Evolutionary conservation across 1,284 basidiomycete genomes (phyloP).

Genomic region (Cryptococcus floricola): DNA sequence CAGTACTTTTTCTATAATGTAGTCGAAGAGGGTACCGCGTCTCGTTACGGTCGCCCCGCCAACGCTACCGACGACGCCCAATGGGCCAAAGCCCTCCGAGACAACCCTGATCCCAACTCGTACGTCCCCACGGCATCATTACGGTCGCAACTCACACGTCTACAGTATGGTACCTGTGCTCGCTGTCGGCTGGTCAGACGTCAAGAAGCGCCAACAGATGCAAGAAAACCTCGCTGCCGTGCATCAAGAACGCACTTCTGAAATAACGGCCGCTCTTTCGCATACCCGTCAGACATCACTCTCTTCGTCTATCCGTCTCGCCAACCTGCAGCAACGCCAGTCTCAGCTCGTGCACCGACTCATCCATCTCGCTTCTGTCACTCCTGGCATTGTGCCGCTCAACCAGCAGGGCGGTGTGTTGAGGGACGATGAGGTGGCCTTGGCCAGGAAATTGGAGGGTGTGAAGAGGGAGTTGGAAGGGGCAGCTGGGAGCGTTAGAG

Average conservation of each 20-base stretch:
- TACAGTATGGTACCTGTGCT: constrained; percentile 74
- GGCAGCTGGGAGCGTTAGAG: constrained; percentile 8
- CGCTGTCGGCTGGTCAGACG: constrained; percentile 75
- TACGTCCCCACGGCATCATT: background rate
- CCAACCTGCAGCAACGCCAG: constrained; percentile 63
- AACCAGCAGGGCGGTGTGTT: constrained; percentile 67
- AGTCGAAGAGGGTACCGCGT: constrained; percentile 68
- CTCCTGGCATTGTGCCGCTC: constrained; percentile 73
- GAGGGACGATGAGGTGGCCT: constrained; percentile 72
- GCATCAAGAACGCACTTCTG: constrained; percentile 70
- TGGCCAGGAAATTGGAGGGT: constrained; percentile 65
- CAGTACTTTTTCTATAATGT: constrained; percentile 85
- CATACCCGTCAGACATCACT: constrained; percentile 63
- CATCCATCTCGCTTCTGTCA: constrained; percentile 66
- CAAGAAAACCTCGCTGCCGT: constrained; percentile 66
- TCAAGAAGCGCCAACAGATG: constrained; percentile 73
- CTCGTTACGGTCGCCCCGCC: constrained; percentile 66
- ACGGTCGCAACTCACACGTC: background rate
- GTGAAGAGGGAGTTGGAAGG: constrained; percentile 68
- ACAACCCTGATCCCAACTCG: constrained; percentile 71
- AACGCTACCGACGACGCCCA: constrained; percentile 69
- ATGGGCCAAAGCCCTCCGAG: constrained; percentile 74
- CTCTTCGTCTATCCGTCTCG: constrained; percentile 65
- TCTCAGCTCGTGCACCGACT: constrained; percentile 71
- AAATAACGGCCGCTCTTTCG: constrained; percentile 63